Evolutionary conservation across 1,284 basidiomycete genomes (phyloP).

Genomic region (Clitocybe nebularis): DNA sequence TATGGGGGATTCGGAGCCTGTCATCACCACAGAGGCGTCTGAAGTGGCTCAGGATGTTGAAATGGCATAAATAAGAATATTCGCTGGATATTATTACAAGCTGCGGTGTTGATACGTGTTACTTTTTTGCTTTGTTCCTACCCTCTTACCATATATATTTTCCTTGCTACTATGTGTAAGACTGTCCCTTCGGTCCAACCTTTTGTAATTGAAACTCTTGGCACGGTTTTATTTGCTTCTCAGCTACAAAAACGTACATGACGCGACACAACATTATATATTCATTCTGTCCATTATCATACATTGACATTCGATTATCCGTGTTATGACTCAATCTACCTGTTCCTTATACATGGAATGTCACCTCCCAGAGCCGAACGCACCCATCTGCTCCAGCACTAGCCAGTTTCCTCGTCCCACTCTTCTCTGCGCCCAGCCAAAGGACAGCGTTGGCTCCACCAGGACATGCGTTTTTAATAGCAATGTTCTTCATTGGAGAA

Average conservation of each 20-base stretch:
- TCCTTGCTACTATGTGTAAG: not conserved
- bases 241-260: no score
- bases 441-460: conserved; percentile 80
- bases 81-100: not conserved
- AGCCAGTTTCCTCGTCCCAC: conserved; percentile 52
- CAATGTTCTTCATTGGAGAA: conserved; percentile 75
- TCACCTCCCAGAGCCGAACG: conserved; percentile 73
- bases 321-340: not conserved
- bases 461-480: conserved; percentile 81
- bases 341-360: conserved; percentile 36
- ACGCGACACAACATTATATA: no score
- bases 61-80: conserved; percentile 17
- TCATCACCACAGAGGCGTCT: conserved; percentile 11
- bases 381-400: conserved; percentile 84
- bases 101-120: not conserved
- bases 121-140: not conserved
- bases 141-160: conserved; percentile 7
- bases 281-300: no score
- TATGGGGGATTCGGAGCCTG: conserved; percentile 64
- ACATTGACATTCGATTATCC: not conserved
- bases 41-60: conserved; percentile 21
- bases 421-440: conserved; percentile 58
- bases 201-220: no score
- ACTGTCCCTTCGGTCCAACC: no score
- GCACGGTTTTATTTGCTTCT: no score